Base-by-base conservation (phyloP, 306 rosid species). In the Trichosanthes cucumerina region DNA sequence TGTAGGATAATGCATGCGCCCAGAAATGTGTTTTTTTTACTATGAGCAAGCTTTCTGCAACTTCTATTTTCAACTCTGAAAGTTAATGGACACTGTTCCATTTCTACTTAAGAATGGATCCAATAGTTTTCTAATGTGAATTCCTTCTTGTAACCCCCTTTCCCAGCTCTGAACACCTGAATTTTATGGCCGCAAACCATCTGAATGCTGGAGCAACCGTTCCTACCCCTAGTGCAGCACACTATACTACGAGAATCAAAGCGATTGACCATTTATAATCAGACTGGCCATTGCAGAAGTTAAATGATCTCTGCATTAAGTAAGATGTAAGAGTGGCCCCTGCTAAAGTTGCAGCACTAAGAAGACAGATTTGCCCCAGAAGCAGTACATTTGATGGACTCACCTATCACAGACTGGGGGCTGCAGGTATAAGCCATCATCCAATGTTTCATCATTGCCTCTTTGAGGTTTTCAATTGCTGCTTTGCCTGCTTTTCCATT, bases 361-460 rank as follows among this genome's bases (percentile, higher is more conserved):
- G 63, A 79, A 94, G 89, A 84, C 98, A 88, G 24, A 92, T 84
- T 84, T 7, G 88, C 96, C 38, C 97, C 98, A 60, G 97, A 87
- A 10, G 98, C 98, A 24, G 91, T 89, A 79, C 96, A 90, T 0
- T 89, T 88, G 7, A 85, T 92, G 28, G 98, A 94, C n/a, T 96
- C 89, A 41, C 94, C 98, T 81, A 94, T 77, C 58, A 94, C 90
- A 87, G 89, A 94, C 71, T 94, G 98, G 12, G 98, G 98, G 50
- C 90, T 86, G 34, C 91, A 81, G 0, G 96, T 92, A 62, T 92
- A 90, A 66, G 94, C 88, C 98, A 92, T 94, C 94, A 92, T 84
- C 98, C 98, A 92, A 79, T 82, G 79, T 60, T 83, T 90, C 87
- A 81, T 83, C 60, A 94, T 69, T 62, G 79, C 78, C 46, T 79